Base-by-base conservation (phyloP, 108 stramenopile species). In the Cyclostephanos tholiformis region DNA sequence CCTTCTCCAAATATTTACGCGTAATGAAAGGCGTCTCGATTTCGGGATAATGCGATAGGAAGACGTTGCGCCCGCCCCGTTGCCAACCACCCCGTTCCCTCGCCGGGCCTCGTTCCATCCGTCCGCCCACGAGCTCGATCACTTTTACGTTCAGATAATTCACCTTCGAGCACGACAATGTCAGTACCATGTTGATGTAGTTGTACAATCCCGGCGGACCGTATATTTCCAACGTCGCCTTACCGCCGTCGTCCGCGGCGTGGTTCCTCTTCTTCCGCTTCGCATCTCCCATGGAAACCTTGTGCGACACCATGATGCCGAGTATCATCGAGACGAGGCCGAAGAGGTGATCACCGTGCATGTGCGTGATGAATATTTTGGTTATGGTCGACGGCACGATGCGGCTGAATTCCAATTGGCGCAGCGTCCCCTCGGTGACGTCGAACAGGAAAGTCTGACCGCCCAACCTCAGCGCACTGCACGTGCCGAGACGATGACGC, bases 341-440 rank as follows among this genome's bases (percentile, higher is more conserved):
- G 75, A 90, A 94, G 20, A 95, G 62, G 76, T 98, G 97, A 89
- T 98, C 98, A 0, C 91, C 97, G 72, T 98, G 98, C 63, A 95
- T 53, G 74, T 97, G 97, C 16, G 93, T 94, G 25, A 97, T 86
- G 84, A 96, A 96, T 48, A 98, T 91, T 30, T 74, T 71, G 61
- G 63, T 66, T 9, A 89, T 69, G 57, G 39, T 63, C 2, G 77
- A 55, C 43, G 84, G 65, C 26, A 69, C 43, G n/a, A 75, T 63
- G 36, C 59, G 63, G 8, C 74, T 74, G 53, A 71, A 71, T 39
- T 63, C 57, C 23, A 97, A 57, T 75, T 97, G 97, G 3, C 91
- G 81, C 80, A 90, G 91, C 4, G 90, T 84, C 23, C 97, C 96
- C 66, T 99, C 98, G 48, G 95, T 91, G 20, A 79, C 93, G 76